Conservation (phyloP, 2,329 filamentous ascomycete species). For the Apiospora saccharicola region DNA sequence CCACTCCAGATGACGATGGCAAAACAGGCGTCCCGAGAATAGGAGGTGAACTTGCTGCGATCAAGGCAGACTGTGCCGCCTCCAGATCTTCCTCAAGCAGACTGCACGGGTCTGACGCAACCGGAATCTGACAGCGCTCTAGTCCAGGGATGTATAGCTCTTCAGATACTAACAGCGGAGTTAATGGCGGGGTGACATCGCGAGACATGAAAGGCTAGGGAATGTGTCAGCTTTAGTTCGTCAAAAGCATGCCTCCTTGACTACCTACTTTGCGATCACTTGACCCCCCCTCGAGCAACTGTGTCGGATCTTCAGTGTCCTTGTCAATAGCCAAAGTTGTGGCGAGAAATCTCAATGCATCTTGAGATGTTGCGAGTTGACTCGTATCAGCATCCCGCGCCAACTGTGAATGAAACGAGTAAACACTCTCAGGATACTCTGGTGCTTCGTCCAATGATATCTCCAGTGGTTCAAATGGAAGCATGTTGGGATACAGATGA, state of each 20-base stretch:
- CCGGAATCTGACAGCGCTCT: constrained; percentile 36
- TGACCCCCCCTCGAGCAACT: neutral
- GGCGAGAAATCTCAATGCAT: constrained; percentile 26
- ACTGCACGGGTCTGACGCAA: constrained; percentile 37
- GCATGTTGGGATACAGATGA: constrained; percentile 29
- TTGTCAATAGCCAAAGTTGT: neutral
- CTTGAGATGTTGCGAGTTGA: constrained; percentile 36
- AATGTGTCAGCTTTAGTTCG: neutral
- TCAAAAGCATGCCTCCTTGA: constrained; percentile 28
- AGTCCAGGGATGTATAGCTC: constrained; percentile 36
- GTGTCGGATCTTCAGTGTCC: neutral
- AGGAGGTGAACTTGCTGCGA: constrained; percentile 26
- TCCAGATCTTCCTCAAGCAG: constrained; percentile 39
- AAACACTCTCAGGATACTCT: constrained; percentile 33
- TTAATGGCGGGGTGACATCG: constrained; percentile 40
- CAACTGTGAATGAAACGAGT: constrained; percentile 28
- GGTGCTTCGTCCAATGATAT: constrained; percentile 36
- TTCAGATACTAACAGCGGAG: constrained; percentile 28
- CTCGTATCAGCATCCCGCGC: constrained; percentile 29
- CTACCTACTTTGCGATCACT: constrained; percentile 24
- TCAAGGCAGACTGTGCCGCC: constrained; percentile 33
- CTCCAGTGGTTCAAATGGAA: constrained; percentile 39
- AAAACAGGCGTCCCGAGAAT: constrained; percentile 23
- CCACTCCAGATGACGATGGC: constrained; percentile 29
- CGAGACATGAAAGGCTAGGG: constrained; percentile 31